phyloP scores from a whole-genome alignment of 257 asterid species.

The Echium plantagineum region DNA sequence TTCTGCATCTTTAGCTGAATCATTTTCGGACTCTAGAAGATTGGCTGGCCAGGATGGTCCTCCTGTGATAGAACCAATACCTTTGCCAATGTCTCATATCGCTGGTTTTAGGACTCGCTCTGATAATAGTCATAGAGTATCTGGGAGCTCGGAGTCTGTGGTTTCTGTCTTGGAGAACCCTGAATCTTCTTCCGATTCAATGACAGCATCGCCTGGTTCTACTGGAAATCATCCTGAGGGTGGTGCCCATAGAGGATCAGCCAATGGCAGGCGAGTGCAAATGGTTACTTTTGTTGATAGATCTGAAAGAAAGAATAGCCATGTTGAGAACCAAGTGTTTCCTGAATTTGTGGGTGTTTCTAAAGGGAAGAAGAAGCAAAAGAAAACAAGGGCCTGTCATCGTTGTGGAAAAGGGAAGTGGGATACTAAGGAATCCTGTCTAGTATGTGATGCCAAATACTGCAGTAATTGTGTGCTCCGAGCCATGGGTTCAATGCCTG shows the following conservation, averaged over 20 bases:
- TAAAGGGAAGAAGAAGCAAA: conserved; percentile 49
- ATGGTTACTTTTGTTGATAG: conserved; percentile 63
- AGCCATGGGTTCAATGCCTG: conserved; percentile 84
- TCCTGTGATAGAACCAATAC: conserved; percentile 62
- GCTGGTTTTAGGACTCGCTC: conserved; percentile 31
- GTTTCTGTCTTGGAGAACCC: conserved; percentile 63
- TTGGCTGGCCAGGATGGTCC: conserved; percentile 26
- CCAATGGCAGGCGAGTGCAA: conserved; percentile 41
- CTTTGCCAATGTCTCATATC: conserved; percentile 48
- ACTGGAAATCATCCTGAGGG: conserved; percentile 19
- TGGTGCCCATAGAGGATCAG: conserved; percentile 15
- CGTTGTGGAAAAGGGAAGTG: conserved; percentile 42
- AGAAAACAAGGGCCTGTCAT: conserved; percentile 20
- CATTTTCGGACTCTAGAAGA: conserved; percentile 28
- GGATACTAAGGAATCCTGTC: conserved; percentile 30
- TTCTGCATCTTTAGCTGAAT: conserved; percentile 33
- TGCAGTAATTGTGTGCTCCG: conserved; percentile 49
- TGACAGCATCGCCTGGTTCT: conserved; percentile 50
- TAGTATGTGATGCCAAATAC: conserved; percentile 61
- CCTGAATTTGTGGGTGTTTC: conserved; percentile 47
- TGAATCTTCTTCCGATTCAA: conserved; percentile 55
- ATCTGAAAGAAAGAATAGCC: conserved; percentile 37
- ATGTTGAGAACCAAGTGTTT: conserved; percentile 47
- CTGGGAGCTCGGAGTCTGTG: conserved; percentile 69
- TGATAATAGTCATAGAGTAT: conserved; percentile 19